Percentiles rank a stretch among this genome's conserved stretches.
Conservation (phyloP, 2,329 filamentous ascomycete species). For the Ophiostoma fasciatum region DNA sequence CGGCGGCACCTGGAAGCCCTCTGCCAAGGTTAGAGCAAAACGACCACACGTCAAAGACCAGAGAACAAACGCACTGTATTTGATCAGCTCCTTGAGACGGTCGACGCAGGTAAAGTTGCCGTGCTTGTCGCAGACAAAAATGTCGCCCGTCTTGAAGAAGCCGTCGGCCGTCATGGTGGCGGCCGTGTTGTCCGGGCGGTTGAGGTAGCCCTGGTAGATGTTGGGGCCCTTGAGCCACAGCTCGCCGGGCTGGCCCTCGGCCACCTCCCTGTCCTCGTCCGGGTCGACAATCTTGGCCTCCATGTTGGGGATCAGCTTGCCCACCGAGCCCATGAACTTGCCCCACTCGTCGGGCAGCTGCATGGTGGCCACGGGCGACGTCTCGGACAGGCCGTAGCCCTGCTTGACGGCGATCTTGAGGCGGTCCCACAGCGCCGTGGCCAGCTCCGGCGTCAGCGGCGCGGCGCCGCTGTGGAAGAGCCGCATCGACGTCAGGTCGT, state of each 20-base stretch:
- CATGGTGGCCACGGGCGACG: conserved; percentile 61
- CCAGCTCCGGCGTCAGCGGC: conserved; percentile 66
- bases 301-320: conserved; percentile 63
- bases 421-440: conserved; percentile 58
- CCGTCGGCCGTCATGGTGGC: conserved; percentile 62
- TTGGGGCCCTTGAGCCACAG: conserved; percentile 69
- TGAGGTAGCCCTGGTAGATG: conserved; percentile 64
- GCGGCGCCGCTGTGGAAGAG: conserved; percentile 84
- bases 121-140: conserved; percentile 61
- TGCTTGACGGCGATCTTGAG: conserved; percentile 76
- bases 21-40: conserved; percentile 24
- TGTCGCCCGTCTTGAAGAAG: conserved; percentile 83
- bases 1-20: conserved; percentile 57
- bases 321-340: conserved; percentile 62
- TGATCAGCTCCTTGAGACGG: conserved; percentile 56
- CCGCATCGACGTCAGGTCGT: conserved; percentile 63
- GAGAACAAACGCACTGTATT: conserved; percentile 32
- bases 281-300: conserved; percentile 65
- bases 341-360: conserved; percentile 66
- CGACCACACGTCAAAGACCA: background rate
- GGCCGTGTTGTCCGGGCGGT: conserved; percentile 54
- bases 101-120: conserved; percentile 87
- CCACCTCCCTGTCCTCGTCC: conserved; percentile 36
- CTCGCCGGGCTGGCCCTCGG: conserved; percentile 47
- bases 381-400: conserved; percentile 83